Evolutionary conservation across 2,329 filamentous ascomycete genomes (phyloP).

Genomic region (Sarocladiaceae sp.): DNA sequence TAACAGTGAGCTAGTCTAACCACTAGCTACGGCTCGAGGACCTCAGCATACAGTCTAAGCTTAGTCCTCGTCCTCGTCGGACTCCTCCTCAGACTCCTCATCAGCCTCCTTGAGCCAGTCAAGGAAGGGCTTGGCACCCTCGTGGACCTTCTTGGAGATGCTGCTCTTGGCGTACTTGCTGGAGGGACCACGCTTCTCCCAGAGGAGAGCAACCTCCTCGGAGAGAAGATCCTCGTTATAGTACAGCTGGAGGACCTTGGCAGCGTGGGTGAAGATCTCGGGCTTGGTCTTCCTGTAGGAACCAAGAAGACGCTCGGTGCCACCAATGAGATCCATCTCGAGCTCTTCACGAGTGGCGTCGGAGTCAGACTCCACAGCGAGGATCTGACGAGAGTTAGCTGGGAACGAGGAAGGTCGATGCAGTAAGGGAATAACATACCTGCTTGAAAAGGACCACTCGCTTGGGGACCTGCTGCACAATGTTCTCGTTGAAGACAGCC

Average conservation of each 20-base stretch:
- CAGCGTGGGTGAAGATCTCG: slow-evolving; percentile 67
- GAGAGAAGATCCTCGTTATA: slow-evolving; percentile 86
- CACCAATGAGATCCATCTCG: slow-evolving; percentile 90
- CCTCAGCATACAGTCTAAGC: not conserved
- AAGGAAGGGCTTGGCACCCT: slow-evolving; percentile 88
- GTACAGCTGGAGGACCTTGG: slow-evolving; percentile 81
- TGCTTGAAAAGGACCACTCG: slow-evolving; percentile 86
- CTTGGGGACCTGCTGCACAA: slow-evolving; percentile 77
- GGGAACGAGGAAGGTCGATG: no score
- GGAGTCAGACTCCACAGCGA: not conserved
- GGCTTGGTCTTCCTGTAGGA: slow-evolving; percentile 67
- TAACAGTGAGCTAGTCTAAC: not conserved
- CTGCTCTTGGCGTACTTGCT: slow-evolving; percentile 94
- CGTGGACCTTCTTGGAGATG: slow-evolving; percentile 91
- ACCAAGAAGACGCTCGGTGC: slow-evolving; percentile 85
- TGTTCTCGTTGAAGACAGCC: slow-evolving; percentile 87
- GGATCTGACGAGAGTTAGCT: slow-evolving; percentile 5
- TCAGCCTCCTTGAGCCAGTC: slow-evolving; percentile 88
- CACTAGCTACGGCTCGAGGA: no score
- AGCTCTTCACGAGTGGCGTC: slow-evolving; percentile 55
- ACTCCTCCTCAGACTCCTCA: slow-evolving; percentile 57
- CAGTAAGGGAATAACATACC: slow-evolving; percentile 36
- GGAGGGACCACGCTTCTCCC: slow-evolving; percentile 82
- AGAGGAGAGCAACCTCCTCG: slow-evolving; percentile 83
- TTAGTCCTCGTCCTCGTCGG: slow-evolving; percentile 15